These are phyloP conservation scores for Lactarius hengduanensis DNA, from an alignment of 768 basidiomycete genomes.

Conservation along the genomic window DNA sequence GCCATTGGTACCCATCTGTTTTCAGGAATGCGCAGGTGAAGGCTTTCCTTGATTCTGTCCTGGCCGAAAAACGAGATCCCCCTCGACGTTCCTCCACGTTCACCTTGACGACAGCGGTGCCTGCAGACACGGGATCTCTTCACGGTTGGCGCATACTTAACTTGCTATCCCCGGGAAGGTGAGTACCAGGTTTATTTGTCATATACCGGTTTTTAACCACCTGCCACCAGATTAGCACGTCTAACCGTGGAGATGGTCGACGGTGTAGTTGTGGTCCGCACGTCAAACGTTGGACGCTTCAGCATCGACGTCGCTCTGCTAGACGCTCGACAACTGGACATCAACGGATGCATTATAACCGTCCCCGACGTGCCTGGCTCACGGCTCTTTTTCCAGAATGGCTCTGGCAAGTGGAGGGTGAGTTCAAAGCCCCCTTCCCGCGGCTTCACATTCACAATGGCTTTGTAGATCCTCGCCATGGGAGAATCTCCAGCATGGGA, in stretches of 20 bases:
- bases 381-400: slow-evolving; percentile 2
- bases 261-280: slow-evolving; percentile 24
- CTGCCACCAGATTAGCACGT: slow-evolving; percentile 39
- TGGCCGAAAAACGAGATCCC: slow-evolving; percentile 10
- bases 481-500: neutral
- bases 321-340: slow-evolving; percentile 19
- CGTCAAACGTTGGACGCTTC: slow-evolving; percentile 34
- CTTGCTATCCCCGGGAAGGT: slow-evolving; percentile 69
- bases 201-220: neutral
- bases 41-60: slow-evolving; percentile 49
- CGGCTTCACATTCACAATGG: neutral
- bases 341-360: slow-evolving; percentile 10
- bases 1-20: slow-evolving; percentile 70
- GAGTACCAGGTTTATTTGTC: slow-evolving; percentile 25
- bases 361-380: slow-evolving; percentile 1
- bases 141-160: slow-evolving; percentile 67
- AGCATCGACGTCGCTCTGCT: slow-evolving; percentile 9
- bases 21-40: slow-evolving; percentile 55
- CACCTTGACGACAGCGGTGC: slow-evolving; percentile 70
- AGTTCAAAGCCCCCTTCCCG: neutral
- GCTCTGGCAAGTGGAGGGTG: slow-evolving; percentile 18
- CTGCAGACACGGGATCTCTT: slow-evolving; percentile 65
- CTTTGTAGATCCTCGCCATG: slow-evolving; percentile 8
- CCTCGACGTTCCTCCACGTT: slow-evolving; percentile 39
- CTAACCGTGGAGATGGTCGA: slow-evolving; percentile 34